Conservation (phyloP, 2,329 filamentous ascomycete species). For the Elsinoe batatas region DNA sequence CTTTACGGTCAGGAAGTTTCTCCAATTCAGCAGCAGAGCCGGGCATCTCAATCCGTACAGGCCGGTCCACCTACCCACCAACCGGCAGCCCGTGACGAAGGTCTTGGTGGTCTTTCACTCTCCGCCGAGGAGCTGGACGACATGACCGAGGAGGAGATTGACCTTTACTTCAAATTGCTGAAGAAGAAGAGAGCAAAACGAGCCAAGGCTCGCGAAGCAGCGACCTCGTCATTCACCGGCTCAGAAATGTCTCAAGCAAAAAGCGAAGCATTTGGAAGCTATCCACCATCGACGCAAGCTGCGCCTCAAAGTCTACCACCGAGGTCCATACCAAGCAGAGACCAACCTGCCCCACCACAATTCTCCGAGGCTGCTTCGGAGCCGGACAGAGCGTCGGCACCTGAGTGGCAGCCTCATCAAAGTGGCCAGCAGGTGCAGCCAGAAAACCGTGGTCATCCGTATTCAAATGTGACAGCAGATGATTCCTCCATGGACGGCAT, state of each 20-base stretch:
- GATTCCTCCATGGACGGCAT: background rate
- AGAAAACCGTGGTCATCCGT: no score
- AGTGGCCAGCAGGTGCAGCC: background rate
- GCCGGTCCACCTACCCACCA: background rate
- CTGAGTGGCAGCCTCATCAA: background rate
- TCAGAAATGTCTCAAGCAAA: background rate
- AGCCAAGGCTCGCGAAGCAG: background rate
- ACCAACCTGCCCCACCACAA: background rate
- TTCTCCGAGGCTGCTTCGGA: background rate
- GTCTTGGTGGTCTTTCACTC: background rate
- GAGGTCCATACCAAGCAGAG: no score
- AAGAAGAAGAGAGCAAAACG: background rate
- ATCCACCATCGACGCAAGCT: background rate
- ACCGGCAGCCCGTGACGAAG: background rate
- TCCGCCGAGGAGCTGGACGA: background rate
- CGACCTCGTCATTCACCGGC: background rate
- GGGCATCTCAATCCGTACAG: background rate
- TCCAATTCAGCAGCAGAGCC: background rate
- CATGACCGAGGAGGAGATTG: conserved; percentile 4
- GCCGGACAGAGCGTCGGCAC: background rate
- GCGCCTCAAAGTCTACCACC: background rate
- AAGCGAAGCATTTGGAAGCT: background rate
- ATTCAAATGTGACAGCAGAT: background rate
- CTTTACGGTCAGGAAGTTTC: background rate
- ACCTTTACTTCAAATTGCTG: background rate